Conservation (phyloP, 371 early-diverging fungal species). For the Syncephalastrum sp. region DNA sequence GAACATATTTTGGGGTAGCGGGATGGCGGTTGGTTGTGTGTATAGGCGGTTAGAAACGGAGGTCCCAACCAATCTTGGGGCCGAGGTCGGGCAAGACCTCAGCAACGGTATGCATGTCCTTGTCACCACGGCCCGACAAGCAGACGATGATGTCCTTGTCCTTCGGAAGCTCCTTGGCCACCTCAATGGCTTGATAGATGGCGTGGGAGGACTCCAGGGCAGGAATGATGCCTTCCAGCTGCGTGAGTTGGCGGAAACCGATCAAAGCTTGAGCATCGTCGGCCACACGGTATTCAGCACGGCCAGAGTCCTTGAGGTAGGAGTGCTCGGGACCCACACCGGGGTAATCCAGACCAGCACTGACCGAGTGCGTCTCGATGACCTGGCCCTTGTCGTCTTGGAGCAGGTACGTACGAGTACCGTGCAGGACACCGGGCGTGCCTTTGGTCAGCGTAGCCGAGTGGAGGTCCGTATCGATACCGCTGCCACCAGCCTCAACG, state of each 20-base stretch:
- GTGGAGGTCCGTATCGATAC: conserved; percentile 80
- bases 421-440: conserved; percentile 93
- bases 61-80: conserved; percentile 92
- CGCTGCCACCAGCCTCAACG: conserved; percentile 94
- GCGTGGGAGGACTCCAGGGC: conserved; percentile 96
- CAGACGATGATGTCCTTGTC: conserved; percentile 89
- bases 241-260: conserved; percentile 85
- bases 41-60: conserved; percentile 39
- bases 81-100: conserved; percentile 89
- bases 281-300: conserved; percentile 85
- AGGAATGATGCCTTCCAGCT: conserved; percentile 93
- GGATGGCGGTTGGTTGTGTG: background rate
- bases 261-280: conserved; percentile 85
- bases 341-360: conserved; percentile 96
- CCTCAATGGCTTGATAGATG: conserved; percentile 75
- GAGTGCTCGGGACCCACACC: conserved; percentile 98
- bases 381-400: conserved; percentile 95
- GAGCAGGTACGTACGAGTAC: conserved; percentile 90
- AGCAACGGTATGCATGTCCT: conserved; percentile 93
- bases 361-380: conserved; percentile 91
- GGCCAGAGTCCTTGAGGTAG: conserved; percentile 82
- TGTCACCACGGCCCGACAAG: conserved; percentile 95
- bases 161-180: conserved; percentile 75
- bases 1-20: background rate
- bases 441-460: conserved; percentile 90